Base-by-base conservation (phyloP, 345 rosid species). In the Salix arbutifolia region DNA sequence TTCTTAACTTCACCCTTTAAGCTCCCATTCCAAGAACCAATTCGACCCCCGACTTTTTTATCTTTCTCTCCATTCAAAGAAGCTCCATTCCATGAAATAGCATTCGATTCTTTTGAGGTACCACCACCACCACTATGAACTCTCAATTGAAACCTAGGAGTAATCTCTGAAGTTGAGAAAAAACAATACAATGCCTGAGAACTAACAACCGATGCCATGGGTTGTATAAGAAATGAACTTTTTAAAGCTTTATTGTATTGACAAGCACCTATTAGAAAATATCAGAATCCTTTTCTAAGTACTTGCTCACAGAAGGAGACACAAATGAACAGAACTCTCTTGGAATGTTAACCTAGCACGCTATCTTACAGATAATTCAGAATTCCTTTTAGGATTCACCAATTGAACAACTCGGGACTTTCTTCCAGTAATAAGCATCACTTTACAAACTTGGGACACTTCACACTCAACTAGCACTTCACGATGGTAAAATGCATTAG, bases 41-140 rank as follows among this genome's bases (percentile, higher is more conserved):
- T 30, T 75, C 78, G 53, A 48, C 72, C 56, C 37, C 72, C 78
- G 25, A 26, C 37, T 25, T 74, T 76, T 42, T 79, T 81, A 73
- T 71, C 84, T 76, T 71, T 83, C 76, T 80, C 77, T 65, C 19
- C 67, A 28, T 35, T 61, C 4, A 79, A 52, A 82, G 88, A 69
- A 65, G 78, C 76, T 75, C 88, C 94, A 74, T 84, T 85, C 76
- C 37, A 33, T 33, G 37, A 5, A 33, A 33, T 33, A 33, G 37
- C 37, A 33, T 33, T 33, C 46, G 80, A 40, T 35, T 74, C 72
- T 31, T 80, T 38, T 28, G 88, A 65, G 46, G 85, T 40, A 10
- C 44, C 87, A 72, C 84, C 84, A 23, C 82, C 78, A 21, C 69
- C 38, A 19, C 87, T 75, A 79, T 82, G 82, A 83, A 89, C 88